A percentile compares a stretch with the other conserved stretches of the same genome.
Evolutionary conservation across 1,284 basidiomycete genomes (phyloP).

Genomic region (Boletus smithii): DNA sequence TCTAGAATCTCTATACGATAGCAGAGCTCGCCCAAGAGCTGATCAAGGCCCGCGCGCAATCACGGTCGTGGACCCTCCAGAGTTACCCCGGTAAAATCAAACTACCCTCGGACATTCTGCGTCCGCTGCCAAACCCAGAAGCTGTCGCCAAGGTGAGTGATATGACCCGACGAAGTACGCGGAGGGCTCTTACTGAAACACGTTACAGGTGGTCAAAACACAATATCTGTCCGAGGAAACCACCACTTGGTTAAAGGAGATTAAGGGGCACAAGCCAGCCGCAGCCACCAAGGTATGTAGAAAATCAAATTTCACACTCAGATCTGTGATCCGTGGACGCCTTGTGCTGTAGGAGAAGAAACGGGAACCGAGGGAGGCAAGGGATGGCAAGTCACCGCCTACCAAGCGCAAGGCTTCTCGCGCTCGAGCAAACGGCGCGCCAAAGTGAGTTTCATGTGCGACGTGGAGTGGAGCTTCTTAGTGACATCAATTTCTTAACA

Average conservation of each 20-base stretch:
- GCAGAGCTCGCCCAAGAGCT: conserved; percentile 88
- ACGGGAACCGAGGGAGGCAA: conserved; percentile 27
- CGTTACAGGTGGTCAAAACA: conserved; percentile 55
- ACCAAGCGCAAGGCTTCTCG: conserved; percentile 43
- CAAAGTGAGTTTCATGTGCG: conserved; percentile 37
- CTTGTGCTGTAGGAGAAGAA: conserved; percentile 32
- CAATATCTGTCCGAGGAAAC: conserved; percentile 64
- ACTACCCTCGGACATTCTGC: conserved; percentile 82
- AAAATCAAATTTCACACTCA: background rate
- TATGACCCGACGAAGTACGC: background rate
- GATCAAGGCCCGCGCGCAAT: conserved; percentile 67
- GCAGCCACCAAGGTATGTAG: conserved; percentile 20
- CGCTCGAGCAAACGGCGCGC: conserved; percentile 37
- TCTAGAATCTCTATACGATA: conserved; percentile 83
- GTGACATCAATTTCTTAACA: conserved; percentile 26
- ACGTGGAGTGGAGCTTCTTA: background rate
- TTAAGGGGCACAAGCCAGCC: conserved; percentile 21
- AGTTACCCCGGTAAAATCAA: conserved; percentile 80
- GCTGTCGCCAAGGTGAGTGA: conserved; percentile 55
- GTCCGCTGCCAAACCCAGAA: conserved; percentile 58
- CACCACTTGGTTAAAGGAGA: conserved; percentile 50
- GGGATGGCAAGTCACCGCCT: conserved; percentile 35
- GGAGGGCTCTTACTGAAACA: conserved; percentile 5
- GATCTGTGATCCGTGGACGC: conserved; percentile 2
- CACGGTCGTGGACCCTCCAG: conserved; percentile 72